Percentiles rank a stretch among this genome's conserved stretches.
phyloP scores from a whole-genome alignment of 192 early-diverging fungal genomes.

The Coemansia sp. region DNA sequence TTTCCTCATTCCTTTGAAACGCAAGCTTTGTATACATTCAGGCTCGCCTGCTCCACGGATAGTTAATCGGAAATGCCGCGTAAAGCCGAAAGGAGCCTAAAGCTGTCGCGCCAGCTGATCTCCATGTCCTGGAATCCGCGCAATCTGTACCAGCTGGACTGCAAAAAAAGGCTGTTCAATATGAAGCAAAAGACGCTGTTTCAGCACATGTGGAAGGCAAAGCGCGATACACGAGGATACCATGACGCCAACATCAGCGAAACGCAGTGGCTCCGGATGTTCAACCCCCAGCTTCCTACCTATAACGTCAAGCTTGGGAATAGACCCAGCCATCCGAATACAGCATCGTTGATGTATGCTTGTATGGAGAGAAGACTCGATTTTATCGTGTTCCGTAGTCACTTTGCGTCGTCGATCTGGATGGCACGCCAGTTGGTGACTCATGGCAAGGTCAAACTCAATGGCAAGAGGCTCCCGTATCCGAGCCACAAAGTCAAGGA shows the following conservation, averaged over 20 bases:
- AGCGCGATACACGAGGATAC: conserved; percentile 89
- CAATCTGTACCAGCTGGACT: conserved; percentile 83
- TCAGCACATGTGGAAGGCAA: conserved; percentile 94
- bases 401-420: conserved; percentile 85
- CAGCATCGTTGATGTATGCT: conserved; percentile 77
- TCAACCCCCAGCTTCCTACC: conserved; percentile 70
- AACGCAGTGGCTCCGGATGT: conserved; percentile 73
- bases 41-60: neutral
- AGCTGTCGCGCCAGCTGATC: conserved; percentile 64
- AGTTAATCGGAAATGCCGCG: conserved; percentile 33
- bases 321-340: conserved; percentile 59
- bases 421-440: conserved; percentile 79
- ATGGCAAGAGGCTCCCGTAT: conserved; percentile 74
- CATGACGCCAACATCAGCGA: conserved; percentile 91
- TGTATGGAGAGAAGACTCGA: conserved; percentile 90
- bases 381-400: conserved; percentile 88
- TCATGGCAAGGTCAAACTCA: conserved; percentile 88
- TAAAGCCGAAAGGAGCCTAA: conserved; percentile 35
- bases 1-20: neutral
- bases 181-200: conserved; percentile 68
- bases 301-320: conserved; percentile 54
- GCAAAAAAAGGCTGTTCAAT: conserved; percentile 47
- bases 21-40: neutral
- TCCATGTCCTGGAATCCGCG: conserved; percentile 95
- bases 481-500: conserved; percentile 79